Evolutionary conservation across 768 basidiomycete species (phyloP), one percentile per base, ranked within the genome.

Genomic region (Inosperma sp.): DNA sequence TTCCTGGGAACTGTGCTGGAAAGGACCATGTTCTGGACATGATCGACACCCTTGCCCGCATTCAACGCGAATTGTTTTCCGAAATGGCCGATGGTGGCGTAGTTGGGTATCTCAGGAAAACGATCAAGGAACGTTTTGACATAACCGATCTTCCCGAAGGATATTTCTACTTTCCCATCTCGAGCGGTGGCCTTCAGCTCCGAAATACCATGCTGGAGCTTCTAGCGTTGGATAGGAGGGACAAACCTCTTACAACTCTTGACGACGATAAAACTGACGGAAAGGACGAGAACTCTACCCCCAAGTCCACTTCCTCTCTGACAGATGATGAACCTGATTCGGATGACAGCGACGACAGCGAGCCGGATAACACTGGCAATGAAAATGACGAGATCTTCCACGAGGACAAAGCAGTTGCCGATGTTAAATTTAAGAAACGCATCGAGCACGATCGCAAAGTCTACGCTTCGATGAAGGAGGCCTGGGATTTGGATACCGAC

Each of bases 151-250:
- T 75, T 6, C 73, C 71, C 1, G 65, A 68, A 34, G 72, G 72
- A 3, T 73, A 70, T 50, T 73, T 70, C 58, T 73, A 69, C 58
- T 67, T 72, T 50, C 68, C 72, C 0, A 60, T 71, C 17, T 55
- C 59, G 13, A 60, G 56, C 16, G 73, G 73, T 30, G 72, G 72
- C 0, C 62, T 73, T 22, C 69, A 68, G 50, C 49, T 75, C 7
- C 62, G 60, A 41, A 69, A 74, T 39, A 65, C 67, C 1, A 66
- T 74, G 59, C 58, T 74, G 17, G 70, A 72, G 47, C 59, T 70
- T 17, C 61, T 73, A 31, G 62, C 67, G 1, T 44, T 72, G 49
- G 45, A 54, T 14, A 56, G 43, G 44, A 41, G 53, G 4, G 57
- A 39, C n/a, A 52, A 52, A 10, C 59, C 57, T 16, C 39, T 49